Percentiles rank a stretch among this genome's conserved stretches.
phyloP scores from a whole-genome alignment of 768 basidiomycete genomes.

The Rhodotorula taiwanensis region DNA sequence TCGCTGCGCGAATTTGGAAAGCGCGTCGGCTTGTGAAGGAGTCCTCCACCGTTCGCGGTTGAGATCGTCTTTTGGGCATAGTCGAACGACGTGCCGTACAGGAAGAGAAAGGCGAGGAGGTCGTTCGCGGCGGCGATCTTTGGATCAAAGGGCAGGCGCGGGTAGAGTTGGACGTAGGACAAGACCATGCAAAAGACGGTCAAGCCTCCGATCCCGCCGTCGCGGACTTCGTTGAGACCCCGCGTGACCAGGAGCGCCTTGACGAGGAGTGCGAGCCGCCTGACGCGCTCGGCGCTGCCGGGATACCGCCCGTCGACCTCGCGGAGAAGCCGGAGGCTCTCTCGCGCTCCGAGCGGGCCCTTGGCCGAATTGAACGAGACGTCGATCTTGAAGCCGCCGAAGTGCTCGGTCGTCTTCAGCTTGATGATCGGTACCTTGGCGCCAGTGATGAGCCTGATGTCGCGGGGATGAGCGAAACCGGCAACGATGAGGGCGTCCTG shows the following conservation, averaged over 20 bases:
- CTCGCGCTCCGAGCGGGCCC: not conserved
- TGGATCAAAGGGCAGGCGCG: too few species aligned
- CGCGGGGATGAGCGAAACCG: not conserved
- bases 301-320: not conserved
- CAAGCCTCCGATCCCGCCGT: conserved; percentile 2
- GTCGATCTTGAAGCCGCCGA: conserved; percentile 13
- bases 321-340: conserved; percentile 1
- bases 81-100: not conserved
- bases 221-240: not conserved
- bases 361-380: conserved; percentile 10
- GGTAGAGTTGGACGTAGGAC: not conserved
- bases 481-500: not conserved
- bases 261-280: not conserved
- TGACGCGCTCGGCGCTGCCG: not conserved
- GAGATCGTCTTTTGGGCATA: not conserved
- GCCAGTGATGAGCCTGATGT: not conserved
- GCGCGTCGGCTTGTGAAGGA: not conserved
- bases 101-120: not conserved
- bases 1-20: not conserved
- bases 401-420: not conserved
- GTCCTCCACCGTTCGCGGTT: not conserved
- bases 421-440: conserved; percentile 13
- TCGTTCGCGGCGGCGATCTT: not conserved
- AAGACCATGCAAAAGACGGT: not conserved
- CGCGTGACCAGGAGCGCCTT: not conserved